These are phyloP conservation scores for Leptographium radiaticola DNA, from an alignment of 2,329 filamentous ascomycete genomes.

Conservation along the genomic window DNA sequence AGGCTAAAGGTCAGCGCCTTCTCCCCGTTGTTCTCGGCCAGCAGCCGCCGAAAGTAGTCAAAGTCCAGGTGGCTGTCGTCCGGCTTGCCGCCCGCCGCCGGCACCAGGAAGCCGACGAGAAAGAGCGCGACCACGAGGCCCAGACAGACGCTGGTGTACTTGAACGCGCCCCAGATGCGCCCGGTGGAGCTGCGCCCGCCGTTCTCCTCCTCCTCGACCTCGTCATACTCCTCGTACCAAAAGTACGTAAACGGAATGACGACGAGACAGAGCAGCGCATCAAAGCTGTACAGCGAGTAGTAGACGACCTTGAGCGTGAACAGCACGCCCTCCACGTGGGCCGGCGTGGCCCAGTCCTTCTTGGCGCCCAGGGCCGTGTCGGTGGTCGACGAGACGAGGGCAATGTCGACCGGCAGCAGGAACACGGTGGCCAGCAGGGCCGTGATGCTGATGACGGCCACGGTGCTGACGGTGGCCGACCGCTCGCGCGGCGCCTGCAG, in stretches of 20 bases:
- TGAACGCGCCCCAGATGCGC: constrained; percentile 71
- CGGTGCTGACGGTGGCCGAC: constrained; percentile 65
- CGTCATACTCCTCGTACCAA: constrained; percentile 95
- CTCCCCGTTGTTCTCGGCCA: constrained; percentile 81
- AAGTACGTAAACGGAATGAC: constrained; percentile 96
- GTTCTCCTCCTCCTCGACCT: constrained; percentile 68
- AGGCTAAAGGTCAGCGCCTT: constrained; percentile 82
- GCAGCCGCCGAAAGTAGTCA: constrained; percentile 79
- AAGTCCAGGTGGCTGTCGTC: constrained; percentile 58
- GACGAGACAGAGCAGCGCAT: constrained; percentile 77
- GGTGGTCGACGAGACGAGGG: constrained; percentile 80
- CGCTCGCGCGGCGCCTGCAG: constrained; percentile 86
- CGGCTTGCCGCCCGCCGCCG: constrained; percentile 53
- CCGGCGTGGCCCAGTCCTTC: constrained; percentile 88
- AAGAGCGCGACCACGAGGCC: constrained; percentile 71
- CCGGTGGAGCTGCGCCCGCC: constrained; percentile 58
- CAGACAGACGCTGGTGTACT: constrained; percentile 82
- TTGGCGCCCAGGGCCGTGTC: constrained; percentile 63
- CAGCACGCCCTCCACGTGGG: constrained; percentile 64
- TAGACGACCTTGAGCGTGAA: constrained; percentile 78
- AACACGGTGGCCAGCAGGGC: constrained; percentile 83
- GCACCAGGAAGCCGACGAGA: constrained; percentile 86
- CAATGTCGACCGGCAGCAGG: constrained; percentile 87
- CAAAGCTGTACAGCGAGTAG: constrained; percentile 83
- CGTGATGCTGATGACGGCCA: constrained; percentile 79